These are phyloP conservation scores for Microdochium bolleyi DNA, from an alignment of 2,329 filamentous ascomycete genomes.

Conservation along the genomic window DNA sequence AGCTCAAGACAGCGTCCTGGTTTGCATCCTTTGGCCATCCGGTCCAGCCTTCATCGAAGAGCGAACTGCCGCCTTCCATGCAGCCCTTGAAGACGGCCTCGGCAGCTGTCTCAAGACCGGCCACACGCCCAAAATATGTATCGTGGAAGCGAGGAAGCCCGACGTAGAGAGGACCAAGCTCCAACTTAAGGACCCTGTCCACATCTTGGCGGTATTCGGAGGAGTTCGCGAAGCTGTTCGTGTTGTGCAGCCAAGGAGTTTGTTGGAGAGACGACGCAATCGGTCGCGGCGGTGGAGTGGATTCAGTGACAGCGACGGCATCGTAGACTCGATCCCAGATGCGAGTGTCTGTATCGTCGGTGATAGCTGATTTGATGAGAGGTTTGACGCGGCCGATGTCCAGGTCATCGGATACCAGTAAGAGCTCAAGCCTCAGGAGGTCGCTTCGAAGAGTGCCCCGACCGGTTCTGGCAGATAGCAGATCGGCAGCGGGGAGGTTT, in stretches of 20 bases:
- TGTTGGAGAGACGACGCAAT: conserved; percentile 14
- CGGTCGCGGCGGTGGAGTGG: conserved; percentile 20
- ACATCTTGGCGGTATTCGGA: conserved; percentile 23
- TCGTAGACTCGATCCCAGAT: conserved; percentile 28
- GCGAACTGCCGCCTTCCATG: conserved; percentile 11
- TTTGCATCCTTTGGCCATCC: conserved; percentile 26
- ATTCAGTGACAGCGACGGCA: conserved; percentile 25
- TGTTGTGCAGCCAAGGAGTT: conserved; percentile 18
- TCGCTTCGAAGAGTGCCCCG: conserved; percentile 6
- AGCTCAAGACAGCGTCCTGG: conserved; percentile 24
- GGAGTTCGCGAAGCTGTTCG: conserved; percentile 26
- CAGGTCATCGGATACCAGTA: conserved; percentile 7
- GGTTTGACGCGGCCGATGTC: conserved; percentile 18
- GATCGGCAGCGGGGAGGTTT: too few species aligned
- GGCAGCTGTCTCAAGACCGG: conserved; percentile 20
- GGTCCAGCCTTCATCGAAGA: conserved; percentile 6
- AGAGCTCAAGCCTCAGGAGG: conserved; percentile 11
- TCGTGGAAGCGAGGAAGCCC: conserved; percentile 23
- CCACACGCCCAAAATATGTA: conserved; percentile 21
- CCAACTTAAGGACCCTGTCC: conserved; percentile 23
- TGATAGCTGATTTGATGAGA: conserved; percentile 20
- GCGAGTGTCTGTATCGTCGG: conserved; percentile 14
- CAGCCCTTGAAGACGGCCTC: conserved; percentile 25
- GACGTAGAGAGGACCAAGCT: conserved; percentile 25
- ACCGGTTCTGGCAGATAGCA: too few species aligned